Evolutionary conservation across 1,139 yeast species (phyloP), one percentile per base, ranked within the genome.

Genomic region (Arxiozyma heterogenica): DNA sequence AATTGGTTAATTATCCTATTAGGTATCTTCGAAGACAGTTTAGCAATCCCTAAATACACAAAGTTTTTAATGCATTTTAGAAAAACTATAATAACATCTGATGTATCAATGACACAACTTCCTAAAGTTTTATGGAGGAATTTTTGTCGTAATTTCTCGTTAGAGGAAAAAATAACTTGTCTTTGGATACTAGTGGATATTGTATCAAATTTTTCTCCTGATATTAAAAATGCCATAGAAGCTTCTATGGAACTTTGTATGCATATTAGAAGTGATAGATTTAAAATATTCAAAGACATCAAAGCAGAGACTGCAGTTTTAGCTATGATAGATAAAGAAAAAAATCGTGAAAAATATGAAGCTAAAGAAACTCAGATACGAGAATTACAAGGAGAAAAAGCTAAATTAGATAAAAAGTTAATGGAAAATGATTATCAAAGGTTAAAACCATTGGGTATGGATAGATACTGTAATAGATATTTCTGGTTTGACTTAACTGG

Each of bases 401-500:
- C 73, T 51, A 74, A 73, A 39, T 27, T 27, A 27, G 30, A 27
- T 63, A 75, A 73, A 57, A 73, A 79, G 55, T 70, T 86, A 43
- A 76, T 78, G 50, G 89, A 84, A 61, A 71, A 81, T 51, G 96
- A 91, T 64, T 78, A 86, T 58, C 96, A 90, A 67, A 73, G 98
- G 56, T 78, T 90, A 47, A 80, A 81, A 56, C 75, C 82, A 51
- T 72, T 93, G 34, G 99, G 99, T 5, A 79, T 83, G 59, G 99
- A 93, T 68, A 75, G 96, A 53, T 79, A 81, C 58, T 89, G 75
- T 67, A 94, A 93, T 71, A 76, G 93, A 60, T 93, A 91, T 68
- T 94, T 96, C 95, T 93, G 96, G 96, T 83, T 91, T 66, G 98
- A 93, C 66, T 77, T 80, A 59, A 85, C 85, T 64, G 98, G 98